Conservation (phyloP, 768 basidiomycete species). For the Leucocoprinus leucothites region DNA sequence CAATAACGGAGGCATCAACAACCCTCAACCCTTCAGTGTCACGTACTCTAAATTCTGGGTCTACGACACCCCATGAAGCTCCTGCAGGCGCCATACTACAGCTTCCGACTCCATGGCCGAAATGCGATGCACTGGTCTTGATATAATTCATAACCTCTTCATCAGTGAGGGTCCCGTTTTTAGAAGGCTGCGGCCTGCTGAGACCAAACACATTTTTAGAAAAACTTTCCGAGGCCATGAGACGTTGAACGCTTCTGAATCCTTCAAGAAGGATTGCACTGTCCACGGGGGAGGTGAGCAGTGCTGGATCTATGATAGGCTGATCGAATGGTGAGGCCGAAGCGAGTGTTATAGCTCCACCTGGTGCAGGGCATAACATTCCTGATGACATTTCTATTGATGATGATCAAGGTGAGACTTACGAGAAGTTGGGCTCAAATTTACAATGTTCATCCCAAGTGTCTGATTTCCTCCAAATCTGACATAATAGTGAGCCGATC, state of each 20-base stretch:
- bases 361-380: too few relatives aligned
- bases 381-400: too few relatives aligned
- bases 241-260: slow-evolving; percentile 16
- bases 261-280: slow-evolving; percentile 18
- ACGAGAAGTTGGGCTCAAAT: not conserved
- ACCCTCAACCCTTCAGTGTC: slow-evolving; percentile 4
- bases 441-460: not conserved
- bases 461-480: not conserved
- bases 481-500: too few relatives aligned
- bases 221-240: slow-evolving; percentile 19
- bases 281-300: slow-evolving; percentile 22
- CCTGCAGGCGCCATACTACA: not conserved
- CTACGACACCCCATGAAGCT: slow-evolving; percentile 8
- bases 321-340: slow-evolving; percentile 36
- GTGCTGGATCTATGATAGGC: slow-evolving; percentile 40
- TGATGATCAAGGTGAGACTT: too few relatives aligned
- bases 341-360: slow-evolving; percentile 25
- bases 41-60: slow-evolving; percentile 1
- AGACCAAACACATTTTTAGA: slow-evolving; percentile 12
- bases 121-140: not conserved
- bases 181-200: not conserved
- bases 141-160: not conserved
- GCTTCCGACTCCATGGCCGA: not conserved
- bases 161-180: slow-evolving; percentile 12
- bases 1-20: slow-evolving; percentile 8